Base-by-base conservation (phyloP, 1,284 basidiomycete species). In the Cerrena zonata region DNA sequence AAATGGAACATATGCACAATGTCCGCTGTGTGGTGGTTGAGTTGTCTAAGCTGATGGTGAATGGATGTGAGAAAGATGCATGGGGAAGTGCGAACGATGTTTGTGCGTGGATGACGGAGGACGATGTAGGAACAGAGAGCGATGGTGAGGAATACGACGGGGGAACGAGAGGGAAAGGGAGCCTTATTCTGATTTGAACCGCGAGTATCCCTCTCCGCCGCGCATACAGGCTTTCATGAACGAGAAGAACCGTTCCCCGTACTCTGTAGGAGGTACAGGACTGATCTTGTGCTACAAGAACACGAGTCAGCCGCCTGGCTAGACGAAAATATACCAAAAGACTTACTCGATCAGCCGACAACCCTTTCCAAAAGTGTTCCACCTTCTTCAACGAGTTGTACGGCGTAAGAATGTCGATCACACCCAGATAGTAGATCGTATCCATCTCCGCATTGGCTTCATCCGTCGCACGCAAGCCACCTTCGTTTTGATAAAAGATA, bases 401-500 rank as follows among this genome's bases (percentile, higher is more conserved):
- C 4, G 93, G 94, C 25, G 95, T 98, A 55, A 94, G 73, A 59
- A 95, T 95, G 68, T 97, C 94, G 61, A 97, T 97, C 45, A 96
- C 80, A 23, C 93, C 93, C 18, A 95, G 74, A 68, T 99, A 99
- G 70, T 98, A 99, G 54, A 99, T 90, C 47, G 80, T 82, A 58
- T 88, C 83, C 66, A 88, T 70, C 2, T 78, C 70, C 26, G 79
- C 73, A 65, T 98, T 95, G 21, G 66, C 68, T 60, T 95, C 92
- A 66, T 95, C 85, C 13, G 94, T 96, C 23, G 93, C 91, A 24
- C 87, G 81, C 52, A 96, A 69, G 1, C 96, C 95, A 22, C 94
- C 94, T 63, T 99, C 96, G 64, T 99, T 94, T 63, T 95, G 91
- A 65, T 97, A 98, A 70, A 98, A 99, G 34, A 96, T 68, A 66